Evolutionary conservation across 192 early-diverging fungal species (phyloP), one percentile per base, ranked within the genome.

Genomic region (Linnemannia exigua): DNA sequence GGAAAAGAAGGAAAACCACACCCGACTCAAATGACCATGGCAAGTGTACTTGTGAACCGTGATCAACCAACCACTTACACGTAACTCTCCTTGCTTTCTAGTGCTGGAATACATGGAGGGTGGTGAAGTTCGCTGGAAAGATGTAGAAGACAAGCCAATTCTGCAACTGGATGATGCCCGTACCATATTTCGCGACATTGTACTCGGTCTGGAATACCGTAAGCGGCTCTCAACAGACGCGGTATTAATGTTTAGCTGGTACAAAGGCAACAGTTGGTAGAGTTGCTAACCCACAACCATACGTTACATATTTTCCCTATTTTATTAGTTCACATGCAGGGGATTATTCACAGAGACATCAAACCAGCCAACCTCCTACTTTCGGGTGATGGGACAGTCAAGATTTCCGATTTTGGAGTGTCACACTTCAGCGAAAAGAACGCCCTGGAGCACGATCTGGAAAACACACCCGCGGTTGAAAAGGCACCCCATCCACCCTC

Each of bases 381-480:
- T 68, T 95, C 93, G 3, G 90, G 89, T 41, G 94, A 95, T 28
- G 89, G 92, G 6, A 87, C 92, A 1, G 97, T 98, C 61, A 99
- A 99, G 87, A 98, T 99, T n/a, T 96, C 96, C 0, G 99, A 99
- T 79, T 99, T 99, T 95, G 99, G 99, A 69, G 97, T 99, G 44
- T 97, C 96, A 17, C 96, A 97, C 51, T 95, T 98, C 44, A 92
- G 94, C 41, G 86, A 86, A 37, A 86, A 86, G 54, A 76, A 86
- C 38, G 74, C 79, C 7, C 28, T 77, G 17, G 91, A 89, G 54
- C 74, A 81, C 8, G 90, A 89, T 44, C 81, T 83, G 61, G 83
- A 86, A 31, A 87, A 84, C 72, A 75, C 71, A 9, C 76, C 88
- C 5, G 79, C 85, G 1, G 76, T 78, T 1, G 78, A 83, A 68